A percentile compares a stretch with the other conserved stretches of the same genome.
Evolutionary conservation across 2,329 filamentous ascomycete genomes (phyloP).

Genomic region (Pseudocercospora crystallina): DNA sequence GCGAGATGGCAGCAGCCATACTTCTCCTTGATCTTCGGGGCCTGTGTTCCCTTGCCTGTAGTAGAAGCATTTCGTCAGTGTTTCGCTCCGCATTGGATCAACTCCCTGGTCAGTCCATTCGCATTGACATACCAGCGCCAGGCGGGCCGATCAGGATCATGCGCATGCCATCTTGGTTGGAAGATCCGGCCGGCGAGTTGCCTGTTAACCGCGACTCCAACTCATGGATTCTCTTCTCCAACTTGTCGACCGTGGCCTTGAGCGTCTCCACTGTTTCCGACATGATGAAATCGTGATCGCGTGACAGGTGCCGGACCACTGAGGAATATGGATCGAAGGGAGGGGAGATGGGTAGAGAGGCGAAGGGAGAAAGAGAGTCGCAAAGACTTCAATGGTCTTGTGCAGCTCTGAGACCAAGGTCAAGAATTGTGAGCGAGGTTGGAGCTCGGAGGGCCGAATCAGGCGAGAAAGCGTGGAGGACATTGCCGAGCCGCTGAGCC

Average conservation of each 20-base stretch:
- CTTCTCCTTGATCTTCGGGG: slow-evolving; percentile 96
- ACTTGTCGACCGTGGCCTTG: slow-evolving; percentile 76
- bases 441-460: no score
- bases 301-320: slow-evolving; percentile 15
- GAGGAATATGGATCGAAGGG: slow-evolving; percentile 2
- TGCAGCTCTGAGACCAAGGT: no score
- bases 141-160: slow-evolving; percentile 98
- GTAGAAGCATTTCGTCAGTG: neutral
- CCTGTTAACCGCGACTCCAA: slow-evolving; percentile 71
- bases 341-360: neutral
- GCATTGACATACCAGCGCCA: slow-evolving; percentile 75
- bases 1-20: slow-evolving; percentile 97
- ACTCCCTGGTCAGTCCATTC: neutral
- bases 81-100: slow-evolving; percentile 5
- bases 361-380: no score
- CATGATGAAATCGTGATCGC: slow-evolving; percentile 17
- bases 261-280: slow-evolving; percentile 47
- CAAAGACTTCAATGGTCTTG: no score
- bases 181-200: slow-evolving; percentile 42
- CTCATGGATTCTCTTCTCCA: slow-evolving; percentile 82
- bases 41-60: slow-evolving; percentile 96
- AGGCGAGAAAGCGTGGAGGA: no score
- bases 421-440: no score
- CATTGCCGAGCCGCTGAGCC: no score
- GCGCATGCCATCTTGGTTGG: slow-evolving; percentile 65